phyloP scores from a whole-genome alignment of 768 basidiomycete genomes.

The Sarcomyxa edulis region DNA sequence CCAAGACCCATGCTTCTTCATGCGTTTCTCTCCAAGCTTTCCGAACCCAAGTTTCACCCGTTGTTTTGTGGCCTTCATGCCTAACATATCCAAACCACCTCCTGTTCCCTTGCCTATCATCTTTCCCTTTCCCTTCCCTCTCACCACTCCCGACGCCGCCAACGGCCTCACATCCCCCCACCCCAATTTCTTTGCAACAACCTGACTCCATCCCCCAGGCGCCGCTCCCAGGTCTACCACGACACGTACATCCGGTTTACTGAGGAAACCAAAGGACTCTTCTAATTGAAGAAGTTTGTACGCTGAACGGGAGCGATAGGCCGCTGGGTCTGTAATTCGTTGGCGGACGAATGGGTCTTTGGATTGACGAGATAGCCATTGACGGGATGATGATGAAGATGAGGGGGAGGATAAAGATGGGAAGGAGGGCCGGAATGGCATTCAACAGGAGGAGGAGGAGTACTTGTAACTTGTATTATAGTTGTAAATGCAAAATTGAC shows the following conservation, averaged over 20 bases:
- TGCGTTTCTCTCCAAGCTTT: not conserved
- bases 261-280: conserved; percentile 46
- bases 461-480: not conserved
- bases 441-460: conserved; percentile 5
- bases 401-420: conserved; percentile 9
- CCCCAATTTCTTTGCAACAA: conserved; percentile 60
- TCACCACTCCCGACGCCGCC: conserved; percentile 4
- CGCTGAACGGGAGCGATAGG: conserved; percentile 82
- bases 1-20: conserved; percentile 1
- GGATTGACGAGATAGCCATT: conserved; percentile 68
- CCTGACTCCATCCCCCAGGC: conserved; percentile 94
- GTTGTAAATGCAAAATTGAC: too few species aligned
- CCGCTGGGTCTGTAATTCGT: conserved; percentile 30
- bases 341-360: conserved; percentile 68
- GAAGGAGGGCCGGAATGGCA: conserved; percentile 17
- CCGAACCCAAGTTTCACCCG: not conserved
- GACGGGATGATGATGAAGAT: conserved; percentile 37
- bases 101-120: conserved; percentile 3
- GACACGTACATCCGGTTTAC: conserved; percentile 43
- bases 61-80: not conserved
- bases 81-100: not conserved
- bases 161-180: conserved; percentile 28
- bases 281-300: conserved; percentile 89
- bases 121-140: conserved; percentile 10
- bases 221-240: conserved; percentile 90